Evolutionary conservation across 1,284 basidiomycete genomes (phyloP).

Genomic region (Kwoniella shivajii): DNA sequence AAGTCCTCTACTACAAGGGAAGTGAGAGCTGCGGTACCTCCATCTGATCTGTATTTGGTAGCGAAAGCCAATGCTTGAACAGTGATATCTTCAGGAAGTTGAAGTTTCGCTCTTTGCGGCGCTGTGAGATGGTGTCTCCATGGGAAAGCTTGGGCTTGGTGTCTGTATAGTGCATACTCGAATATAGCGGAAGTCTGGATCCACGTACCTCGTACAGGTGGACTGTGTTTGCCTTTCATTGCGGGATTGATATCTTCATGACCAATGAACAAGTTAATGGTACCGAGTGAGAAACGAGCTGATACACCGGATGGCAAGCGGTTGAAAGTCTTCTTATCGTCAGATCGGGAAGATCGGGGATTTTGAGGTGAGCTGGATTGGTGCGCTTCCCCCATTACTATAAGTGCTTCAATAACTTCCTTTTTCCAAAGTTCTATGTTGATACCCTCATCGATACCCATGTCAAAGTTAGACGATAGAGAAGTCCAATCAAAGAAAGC

Average conservation of each 20-base stretch:
- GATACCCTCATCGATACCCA: slow-evolving; percentile 63
- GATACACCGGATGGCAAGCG: slow-evolving; percentile 63
- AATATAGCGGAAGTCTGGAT: slow-evolving; percentile 63
- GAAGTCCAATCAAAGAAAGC: slow-evolving; percentile 51
- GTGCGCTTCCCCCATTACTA: slow-evolving; percentile 55
- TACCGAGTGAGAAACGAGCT: slow-evolving; percentile 63
- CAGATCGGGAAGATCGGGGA: slow-evolving; percentile 1
- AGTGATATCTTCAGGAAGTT: slow-evolving; percentile 65
- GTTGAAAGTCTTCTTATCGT: slow-evolving; percentile 44
- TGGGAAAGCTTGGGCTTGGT: slow-evolving; percentile 54
- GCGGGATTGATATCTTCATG: slow-evolving; percentile 74
- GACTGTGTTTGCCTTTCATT: slow-evolving; percentile 57
- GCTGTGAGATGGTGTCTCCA: slow-evolving; percentile 58
- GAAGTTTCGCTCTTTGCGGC: slow-evolving; percentile 52
- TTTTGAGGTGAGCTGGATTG: slow-evolving; percentile 18
- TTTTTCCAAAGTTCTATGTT: slow-evolving; percentile 74
- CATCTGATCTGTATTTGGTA: slow-evolving; percentile 49
- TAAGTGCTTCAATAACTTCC: slow-evolving; percentile 63
- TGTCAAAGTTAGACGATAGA: slow-evolving; percentile 59
- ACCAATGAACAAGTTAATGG: slow-evolving; percentile 70
- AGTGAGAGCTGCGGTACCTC: slow-evolving; percentile 47
- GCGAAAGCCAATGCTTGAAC: slow-evolving; percentile 62
- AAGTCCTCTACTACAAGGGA: slow-evolving; percentile 36
- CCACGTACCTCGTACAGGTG: slow-evolving; percentile 72
- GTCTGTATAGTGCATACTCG: slow-evolving; percentile 64